phyloP scores from a whole-genome alignment of 1,139 yeast genomes.

The Yamadazyma pseudoaaseri region DNA sequence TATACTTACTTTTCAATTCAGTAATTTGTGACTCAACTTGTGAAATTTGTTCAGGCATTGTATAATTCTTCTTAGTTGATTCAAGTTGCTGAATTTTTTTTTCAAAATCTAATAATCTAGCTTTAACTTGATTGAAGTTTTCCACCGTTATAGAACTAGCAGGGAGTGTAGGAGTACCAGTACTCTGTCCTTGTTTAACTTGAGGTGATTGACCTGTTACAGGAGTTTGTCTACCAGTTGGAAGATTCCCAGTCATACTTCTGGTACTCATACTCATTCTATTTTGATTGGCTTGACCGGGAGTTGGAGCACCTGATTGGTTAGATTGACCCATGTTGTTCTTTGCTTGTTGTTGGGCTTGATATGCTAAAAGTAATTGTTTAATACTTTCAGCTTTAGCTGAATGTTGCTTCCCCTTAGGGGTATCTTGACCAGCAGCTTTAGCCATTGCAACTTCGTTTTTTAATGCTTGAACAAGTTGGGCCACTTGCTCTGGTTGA shows the following conservation, averaged over 20 bases:
- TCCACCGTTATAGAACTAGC: constrained; percentile 37
- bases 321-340: constrained; percentile 3
- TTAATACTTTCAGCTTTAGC: constrained; percentile 68
- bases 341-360: constrained; percentile 36
- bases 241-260: not conserved
- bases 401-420: constrained; percentile 67
- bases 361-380: constrained; percentile 42
- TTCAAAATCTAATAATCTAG: constrained; percentile 40
- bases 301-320: not conserved
- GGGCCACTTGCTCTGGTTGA: constrained; percentile 60
- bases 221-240: too few relatives aligned
- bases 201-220: not conserved
- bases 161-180: constrained; percentile 23
- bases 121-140: constrained; percentile 40
- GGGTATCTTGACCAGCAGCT: constrained; percentile 50
- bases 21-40: constrained; percentile 36
- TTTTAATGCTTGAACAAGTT: constrained; percentile 57
- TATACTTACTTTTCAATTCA: constrained; percentile 34
- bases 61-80: constrained; percentile 25
- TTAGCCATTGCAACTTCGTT: constrained; percentile 65
- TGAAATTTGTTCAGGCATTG: constrained; percentile 29
- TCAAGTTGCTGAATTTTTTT: constrained; percentile 33
- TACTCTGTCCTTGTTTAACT: not conserved
- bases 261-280: constrained; percentile 1
- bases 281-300: not conserved